Evolutionary conservation across 495 filamentous ascomycete genomes (phyloP), one percentile per base, ranked within the genome.

Genomic region (Penicilliopsis zonata): DNA sequence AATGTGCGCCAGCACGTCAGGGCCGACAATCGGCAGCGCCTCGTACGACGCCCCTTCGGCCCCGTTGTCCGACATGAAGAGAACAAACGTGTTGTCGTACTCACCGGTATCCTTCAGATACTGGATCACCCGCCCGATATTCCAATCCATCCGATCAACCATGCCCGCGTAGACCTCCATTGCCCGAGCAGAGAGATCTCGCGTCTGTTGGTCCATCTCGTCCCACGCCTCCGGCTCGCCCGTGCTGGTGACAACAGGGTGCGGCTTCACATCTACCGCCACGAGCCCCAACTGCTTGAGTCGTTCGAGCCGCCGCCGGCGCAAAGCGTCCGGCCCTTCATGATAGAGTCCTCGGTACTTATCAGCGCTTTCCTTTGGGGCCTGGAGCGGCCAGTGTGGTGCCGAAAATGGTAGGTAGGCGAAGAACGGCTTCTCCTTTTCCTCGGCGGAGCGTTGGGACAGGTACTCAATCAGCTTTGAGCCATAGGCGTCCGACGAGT

Each of bases 41-140:
- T 78, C 72, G 35, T 75, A 68, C 20, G 69, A 59, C 15, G 68
- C 68, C 13, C 72, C 74, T 36, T 78, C 74, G 21, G 74, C 74
- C n/a, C 73, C 72, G 37, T 78, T 78, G 44, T 78, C 70, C 19
- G 64, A 70, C 65, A 78, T 69, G 55, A 77, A 77, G 44, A 68
- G 62, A 18, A 78, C 60, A 29, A 75, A 71, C 3, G 74, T 77
- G 44, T 78, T 76, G 43, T 78, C 70, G 2, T 74, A 55, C 43
- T 80, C 74, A 32, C 61, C 68, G 15, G 63, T 75, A 12, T 57
- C 47, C 21, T 66, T 51, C 6, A 76, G 54, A 38, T 74, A 71
- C 14, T 67, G 49, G 33, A 75, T 55, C 2, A 76, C 67, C 35
- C 67, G 67, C 19, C 72, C 72, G 13, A 80, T 66, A 34, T 79